phyloP scores from a whole-genome alignment of 2,329 filamentous ascomycete species.

The Trichoderma atrobrunneum region DNA sequence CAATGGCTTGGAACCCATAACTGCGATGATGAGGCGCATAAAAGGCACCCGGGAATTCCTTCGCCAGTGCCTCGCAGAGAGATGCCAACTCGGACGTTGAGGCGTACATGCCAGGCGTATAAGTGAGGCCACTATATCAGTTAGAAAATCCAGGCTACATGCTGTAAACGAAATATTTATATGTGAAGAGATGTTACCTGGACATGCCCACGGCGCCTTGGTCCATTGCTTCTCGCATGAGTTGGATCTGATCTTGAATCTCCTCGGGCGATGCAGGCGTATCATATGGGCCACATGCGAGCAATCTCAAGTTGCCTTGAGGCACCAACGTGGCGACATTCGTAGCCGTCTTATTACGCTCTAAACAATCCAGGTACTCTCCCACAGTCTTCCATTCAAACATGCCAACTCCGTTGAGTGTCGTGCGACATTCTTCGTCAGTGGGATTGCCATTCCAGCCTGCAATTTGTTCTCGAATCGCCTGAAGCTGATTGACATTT shows the following conservation, averaged over 20 bases:
- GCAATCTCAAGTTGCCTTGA: conserved; percentile 26
- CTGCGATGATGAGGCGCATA: conserved; percentile 29
- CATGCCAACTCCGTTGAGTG: conserved; percentile 19
- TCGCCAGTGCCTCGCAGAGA: conserved; percentile 24
- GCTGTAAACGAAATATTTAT: background rate
- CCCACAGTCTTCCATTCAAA: conserved; percentile 27
- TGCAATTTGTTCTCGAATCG: conserved; percentile 26
- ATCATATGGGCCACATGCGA: conserved; percentile 27
- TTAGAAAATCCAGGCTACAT: background rate
- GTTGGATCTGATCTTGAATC: conserved; percentile 24
- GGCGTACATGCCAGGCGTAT: conserved; percentile 29
- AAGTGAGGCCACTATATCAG: conserved; percentile 24
- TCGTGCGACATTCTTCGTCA: conserved; percentile 25
- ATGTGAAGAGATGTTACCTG: conserved; percentile 15
- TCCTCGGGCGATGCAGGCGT: conserved; percentile 21
- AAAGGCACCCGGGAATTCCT: conserved; percentile 25
- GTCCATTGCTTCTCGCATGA: conserved; percentile 23
- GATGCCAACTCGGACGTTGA: conserved; percentile 26
- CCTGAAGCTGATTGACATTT: conserved; percentile 20
- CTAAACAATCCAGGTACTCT: conserved; percentile 26
- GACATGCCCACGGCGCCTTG: conserved; percentile 28
- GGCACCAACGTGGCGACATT: conserved; percentile 28
- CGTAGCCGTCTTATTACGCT: conserved; percentile 25
- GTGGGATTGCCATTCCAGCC: conserved; percentile 29
- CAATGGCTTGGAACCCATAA: conserved; percentile 25